phyloP scores from a whole-genome alignment of 1,139 yeast species.

The Geotrichum carabidarum region DNA sequence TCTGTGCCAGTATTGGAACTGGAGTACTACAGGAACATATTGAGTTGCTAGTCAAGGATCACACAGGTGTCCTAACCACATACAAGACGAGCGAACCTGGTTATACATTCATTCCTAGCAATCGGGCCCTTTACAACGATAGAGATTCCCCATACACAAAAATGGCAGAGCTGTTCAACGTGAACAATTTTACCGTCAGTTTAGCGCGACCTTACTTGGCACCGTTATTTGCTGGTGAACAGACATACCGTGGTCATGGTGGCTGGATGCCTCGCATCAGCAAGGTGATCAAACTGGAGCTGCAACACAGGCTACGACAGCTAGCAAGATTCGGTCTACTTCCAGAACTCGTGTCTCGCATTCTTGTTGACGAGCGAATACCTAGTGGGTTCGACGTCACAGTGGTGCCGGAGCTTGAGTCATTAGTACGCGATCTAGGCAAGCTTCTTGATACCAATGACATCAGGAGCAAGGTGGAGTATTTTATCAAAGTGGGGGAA shows the following conservation, averaged over 20 bases:
- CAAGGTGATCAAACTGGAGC: slow-evolving; percentile 54
- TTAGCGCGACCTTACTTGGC: slow-evolving; percentile 91
- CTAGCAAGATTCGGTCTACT: slow-evolving; percentile 74
- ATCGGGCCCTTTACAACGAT: slow-evolving; percentile 37
- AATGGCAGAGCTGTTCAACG: slow-evolving; percentile 86
- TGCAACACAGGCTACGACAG: slow-evolving; percentile 78
- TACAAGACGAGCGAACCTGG: slow-evolving; percentile 18
- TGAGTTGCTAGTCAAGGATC: slow-evolving; percentile 62
- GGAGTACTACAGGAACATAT: slow-evolving; percentile 56
- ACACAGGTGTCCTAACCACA: slow-evolving; percentile 31
- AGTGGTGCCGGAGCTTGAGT: slow-evolving; percentile 78
- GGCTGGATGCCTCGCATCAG: slow-evolving; percentile 44
- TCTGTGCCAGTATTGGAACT: slow-evolving; percentile 63
- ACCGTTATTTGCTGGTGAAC: slow-evolving; percentile 76
- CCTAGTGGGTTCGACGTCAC: slow-evolving; percentile 81
- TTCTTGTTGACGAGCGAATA: slow-evolving; percentile 81
- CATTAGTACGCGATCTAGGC: slow-evolving; percentile 61
- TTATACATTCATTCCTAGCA: slow-evolving; percentile 38
- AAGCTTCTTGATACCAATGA: slow-evolving; percentile 71
- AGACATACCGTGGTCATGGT: slow-evolving; percentile 56
- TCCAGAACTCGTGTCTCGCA: slow-evolving; percentile 63
- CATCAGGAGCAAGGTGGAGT: slow-evolving; percentile 58
- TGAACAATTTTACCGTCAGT: slow-evolving; percentile 84
- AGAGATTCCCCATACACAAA: slow-evolving; percentile 73
- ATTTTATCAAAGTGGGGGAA: slow-evolving; percentile 90